These are phyloP conservation scores for Hirschfeldia incana DNA, from an alignment of 345 rosid species.

Conservation along the genomic window DNA sequence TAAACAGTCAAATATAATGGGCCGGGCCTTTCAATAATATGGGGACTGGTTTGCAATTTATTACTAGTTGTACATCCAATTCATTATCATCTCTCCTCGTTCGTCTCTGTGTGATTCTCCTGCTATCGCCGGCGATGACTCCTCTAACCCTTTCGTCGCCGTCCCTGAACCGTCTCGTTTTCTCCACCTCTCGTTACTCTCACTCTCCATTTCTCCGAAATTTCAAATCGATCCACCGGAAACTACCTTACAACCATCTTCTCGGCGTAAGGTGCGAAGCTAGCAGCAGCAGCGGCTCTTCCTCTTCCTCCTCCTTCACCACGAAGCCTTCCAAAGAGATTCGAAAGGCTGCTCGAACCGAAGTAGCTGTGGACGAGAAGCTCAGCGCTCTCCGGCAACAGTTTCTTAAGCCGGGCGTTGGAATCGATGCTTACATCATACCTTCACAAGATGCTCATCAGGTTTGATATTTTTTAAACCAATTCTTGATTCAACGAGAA, in stretches of 20 bases:
- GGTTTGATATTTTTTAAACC: slow-evolving; percentile 40
- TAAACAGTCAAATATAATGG: background rate
- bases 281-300: slow-evolving; percentile 38
- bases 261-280: slow-evolving; percentile 43
- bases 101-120: slow-evolving; percentile 23
- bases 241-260: slow-evolving; percentile 32
- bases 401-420: slow-evolving; percentile 67
- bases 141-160: slow-evolving; percentile 49
- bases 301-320: slow-evolving; percentile 50
- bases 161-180: slow-evolving; percentile 42
- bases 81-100: background rate
- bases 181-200: slow-evolving; percentile 40
- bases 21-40: background rate
- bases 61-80: background rate
- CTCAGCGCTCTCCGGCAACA: slow-evolving; percentile 63
- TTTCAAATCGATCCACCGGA: slow-evolving; percentile 22
- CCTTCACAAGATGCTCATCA: slow-evolving; percentile 99
- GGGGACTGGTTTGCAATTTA: background rate
- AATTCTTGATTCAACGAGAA: background rate
- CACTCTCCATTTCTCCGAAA: slow-evolving; percentile 45
- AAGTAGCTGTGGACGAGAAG: slow-evolving; percentile 63
- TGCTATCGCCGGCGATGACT: slow-evolving; percentile 48
- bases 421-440: slow-evolving; percentile 87
- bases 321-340: slow-evolving; percentile 80
- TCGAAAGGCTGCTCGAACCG: slow-evolving; percentile 38